Evolutionary conservation across 2,329 filamentous ascomycete genomes (phyloP).

Genomic region (Pestalotiopsis sp.): DNA sequence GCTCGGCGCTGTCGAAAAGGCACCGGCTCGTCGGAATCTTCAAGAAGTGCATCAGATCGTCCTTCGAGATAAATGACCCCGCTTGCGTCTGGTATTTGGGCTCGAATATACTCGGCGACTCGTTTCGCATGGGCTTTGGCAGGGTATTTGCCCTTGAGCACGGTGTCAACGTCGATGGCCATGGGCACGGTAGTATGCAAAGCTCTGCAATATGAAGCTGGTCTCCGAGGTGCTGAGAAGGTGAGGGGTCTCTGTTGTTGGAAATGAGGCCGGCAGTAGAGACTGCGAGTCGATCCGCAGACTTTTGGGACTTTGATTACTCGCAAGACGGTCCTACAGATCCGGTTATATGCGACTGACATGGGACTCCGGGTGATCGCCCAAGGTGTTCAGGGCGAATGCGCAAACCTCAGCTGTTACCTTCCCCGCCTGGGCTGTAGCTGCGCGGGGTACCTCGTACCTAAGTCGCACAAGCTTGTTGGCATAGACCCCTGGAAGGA

Average conservation of each 20-base stretch:
- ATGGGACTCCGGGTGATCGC: not conserved
- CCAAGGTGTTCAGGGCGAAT: not conserved
- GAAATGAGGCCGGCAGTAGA: not conserved
- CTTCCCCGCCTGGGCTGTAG: not conserved
- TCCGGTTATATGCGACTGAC: slow-evolving; percentile 2
- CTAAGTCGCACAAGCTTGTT: not conserved
- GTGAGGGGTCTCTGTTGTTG: not conserved
- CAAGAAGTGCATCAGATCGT: slow-evolving; percentile 77
- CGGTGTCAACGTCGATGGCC: slow-evolving; percentile 47
- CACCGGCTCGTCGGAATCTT: slow-evolving; percentile 85
- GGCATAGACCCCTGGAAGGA: not conserved
- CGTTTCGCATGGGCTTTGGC: slow-evolving; percentile 85
- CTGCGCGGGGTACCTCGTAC: not conserved
- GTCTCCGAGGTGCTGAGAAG: not conserved
- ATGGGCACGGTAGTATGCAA: not conserved
- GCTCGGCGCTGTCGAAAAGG: slow-evolving; percentile 87
- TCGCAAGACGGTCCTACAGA: slow-evolving; percentile 1
- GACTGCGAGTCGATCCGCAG: not conserved
- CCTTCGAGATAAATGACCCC: slow-evolving; percentile 89
- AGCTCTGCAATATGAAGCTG: not conserved
- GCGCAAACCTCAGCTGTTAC: not conserved
- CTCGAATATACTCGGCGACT: slow-evolving; percentile 78
- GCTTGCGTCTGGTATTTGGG: slow-evolving; percentile 64
- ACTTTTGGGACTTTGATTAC: not conserved
- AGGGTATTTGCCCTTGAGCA: slow-evolving; percentile 71